Percentiles rank a stretch among this genome's conserved stretches.
These are phyloP conservation scores for Pythium vanterpoolii DNA, from an alignment of 352 stramenopile genomes.

Conservation along the genomic window DNA sequence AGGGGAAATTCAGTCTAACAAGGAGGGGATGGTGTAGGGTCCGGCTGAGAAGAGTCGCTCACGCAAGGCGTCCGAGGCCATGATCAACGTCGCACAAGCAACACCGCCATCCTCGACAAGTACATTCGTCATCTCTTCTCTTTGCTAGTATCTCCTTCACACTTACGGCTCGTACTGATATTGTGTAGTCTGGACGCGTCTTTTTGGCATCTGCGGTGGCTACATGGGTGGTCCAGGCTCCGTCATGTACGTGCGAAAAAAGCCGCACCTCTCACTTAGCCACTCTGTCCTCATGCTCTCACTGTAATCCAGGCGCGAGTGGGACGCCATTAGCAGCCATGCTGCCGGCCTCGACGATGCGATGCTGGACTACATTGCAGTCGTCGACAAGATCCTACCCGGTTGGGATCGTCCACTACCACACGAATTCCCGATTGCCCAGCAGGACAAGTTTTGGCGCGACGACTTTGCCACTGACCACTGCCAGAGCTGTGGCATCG, in stretches of 20 bases:
- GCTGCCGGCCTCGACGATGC: constrained; percentile 30
- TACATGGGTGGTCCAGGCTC: constrained; percentile 39
- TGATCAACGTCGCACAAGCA: constrained; percentile 13
- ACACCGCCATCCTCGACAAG: constrained; percentile 5
- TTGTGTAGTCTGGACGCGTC: constrained; percentile 23
- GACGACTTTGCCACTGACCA: constrained; percentile 38
- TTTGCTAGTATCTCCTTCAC: not conserved
- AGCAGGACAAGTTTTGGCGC: constrained; percentile 58
- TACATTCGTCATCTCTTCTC: not conserved
- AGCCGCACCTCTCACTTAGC: not conserved
- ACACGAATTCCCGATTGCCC: constrained; percentile 47
- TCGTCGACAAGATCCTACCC: constrained; percentile 61
- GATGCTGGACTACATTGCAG: constrained; percentile 51
- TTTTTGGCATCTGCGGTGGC: constrained; percentile 53
- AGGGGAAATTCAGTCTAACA: not conserved
- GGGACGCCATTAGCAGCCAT: constrained; percentile 52
- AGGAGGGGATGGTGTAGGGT: constrained; percentile 26
- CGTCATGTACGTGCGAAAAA: constrained; percentile 70
- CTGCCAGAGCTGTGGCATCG: constrained; percentile 47
- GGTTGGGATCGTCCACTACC: constrained; percentile 50
- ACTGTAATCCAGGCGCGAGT: constrained; percentile 38
- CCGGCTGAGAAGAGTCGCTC: constrained; percentile 47
- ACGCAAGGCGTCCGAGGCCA: constrained; percentile 35
- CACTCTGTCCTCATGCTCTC: not conserved
- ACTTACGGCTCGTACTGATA: not conserved